Percentiles rank a stretch among this genome's conserved stretches.
Evolutionary conservation across 1,284 basidiomycete genomes (phyloP).

Genomic region (Gastroboletus turbinatus): DNA sequence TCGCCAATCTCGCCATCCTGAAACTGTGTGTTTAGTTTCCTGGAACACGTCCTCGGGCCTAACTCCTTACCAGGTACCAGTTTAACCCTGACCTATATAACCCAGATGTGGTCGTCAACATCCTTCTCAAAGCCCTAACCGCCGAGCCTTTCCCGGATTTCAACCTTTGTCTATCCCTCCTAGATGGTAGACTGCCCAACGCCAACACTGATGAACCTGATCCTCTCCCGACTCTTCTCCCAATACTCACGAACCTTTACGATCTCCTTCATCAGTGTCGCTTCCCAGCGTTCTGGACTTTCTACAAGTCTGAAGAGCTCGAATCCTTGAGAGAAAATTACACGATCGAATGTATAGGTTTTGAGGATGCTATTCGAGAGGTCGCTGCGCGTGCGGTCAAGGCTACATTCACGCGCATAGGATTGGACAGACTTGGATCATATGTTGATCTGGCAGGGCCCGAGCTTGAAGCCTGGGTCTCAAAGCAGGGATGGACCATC

Average conservation of each 20-base stretch:
- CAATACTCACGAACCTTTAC: conserved; percentile 73
- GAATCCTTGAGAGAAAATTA: conserved; percentile 81
- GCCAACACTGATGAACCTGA: conserved; percentile 76
- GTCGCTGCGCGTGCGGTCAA: conserved; percentile 78
- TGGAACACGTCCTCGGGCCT: neutral
- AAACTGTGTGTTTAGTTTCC: conserved; percentile 59
- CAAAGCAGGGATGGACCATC: conserved; percentile 74
- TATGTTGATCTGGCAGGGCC: conserved; percentile 73
- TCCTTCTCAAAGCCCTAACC: conserved; percentile 90
- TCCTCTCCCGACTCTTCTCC: conserved; percentile 73
- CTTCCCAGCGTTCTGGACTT: conserved; percentile 87
- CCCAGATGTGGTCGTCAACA: conserved; percentile 90
- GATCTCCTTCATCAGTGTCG: conserved; percentile 82
- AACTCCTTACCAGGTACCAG: conserved; percentile 72
- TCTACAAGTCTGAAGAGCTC: conserved; percentile 66
- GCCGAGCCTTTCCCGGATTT: conserved; percentile 87
- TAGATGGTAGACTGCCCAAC: conserved; percentile 71
- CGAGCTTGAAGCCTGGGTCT: conserved; percentile 65
- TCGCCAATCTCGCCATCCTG: conserved; percentile 88
- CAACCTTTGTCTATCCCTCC: conserved; percentile 87
- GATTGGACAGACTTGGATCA: conserved; percentile 61
- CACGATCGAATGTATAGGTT: conserved; percentile 78
- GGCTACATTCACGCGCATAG: conserved; percentile 78
- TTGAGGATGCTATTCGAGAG: conserved; percentile 77
- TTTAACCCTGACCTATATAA: conserved; percentile 95